These are phyloP conservation scores for Leccinum disarticulatum DNA, from an alignment of 768 basidiomycete species.

Conservation along the genomic window DNA sequence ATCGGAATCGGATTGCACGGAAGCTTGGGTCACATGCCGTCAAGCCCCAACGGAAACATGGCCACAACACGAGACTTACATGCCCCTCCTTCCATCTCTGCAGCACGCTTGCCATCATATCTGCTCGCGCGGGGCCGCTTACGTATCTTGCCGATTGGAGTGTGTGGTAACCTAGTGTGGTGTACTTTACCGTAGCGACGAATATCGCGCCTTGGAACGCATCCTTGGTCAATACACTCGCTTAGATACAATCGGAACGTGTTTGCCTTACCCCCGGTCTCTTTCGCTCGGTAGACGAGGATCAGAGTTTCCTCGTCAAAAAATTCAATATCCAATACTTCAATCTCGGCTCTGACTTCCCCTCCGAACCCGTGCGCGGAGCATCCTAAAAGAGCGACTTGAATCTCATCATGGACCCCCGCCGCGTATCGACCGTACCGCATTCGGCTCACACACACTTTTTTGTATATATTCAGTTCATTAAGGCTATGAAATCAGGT, in stretches of 20 bases:
- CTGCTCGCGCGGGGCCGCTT: slow-evolving; percentile 57
- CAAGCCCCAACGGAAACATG: slow-evolving; percentile 33
- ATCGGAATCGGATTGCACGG: slow-evolving; percentile 49
- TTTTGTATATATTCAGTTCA: slow-evolving; percentile 36
- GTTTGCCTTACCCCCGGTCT: slow-evolving; percentile 45
- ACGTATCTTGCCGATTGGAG: slow-evolving; percentile 50
- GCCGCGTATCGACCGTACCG: slow-evolving; percentile 44
- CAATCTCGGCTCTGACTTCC: slow-evolving; percentile 36
- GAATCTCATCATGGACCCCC: slow-evolving; percentile 41
- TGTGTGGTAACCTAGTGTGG: slow-evolving; percentile 56
- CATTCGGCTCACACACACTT: slow-evolving; percentile 60
- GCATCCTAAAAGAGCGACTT: slow-evolving; percentile 54
- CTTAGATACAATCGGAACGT: slow-evolving; percentile 17
- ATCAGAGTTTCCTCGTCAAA: slow-evolving; percentile 75
- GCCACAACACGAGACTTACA: slow-evolving; percentile 48
- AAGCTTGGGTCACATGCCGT: slow-evolving; percentile 45
- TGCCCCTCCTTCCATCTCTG: slow-evolving; percentile 59
- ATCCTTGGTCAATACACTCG: slow-evolving; percentile 33
- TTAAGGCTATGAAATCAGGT: slow-evolving; percentile 21
- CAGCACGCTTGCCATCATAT: slow-evolving; percentile 60
- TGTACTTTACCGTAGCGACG: slow-evolving; percentile 65
- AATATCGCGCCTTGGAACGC: slow-evolving; percentile 46
- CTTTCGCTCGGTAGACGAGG: slow-evolving; percentile 56
- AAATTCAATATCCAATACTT: slow-evolving; percentile 69
- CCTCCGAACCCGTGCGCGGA: slow-evolving; percentile 34